Evolutionary conservation across 2,329 filamentous ascomycete genomes (phyloP), one percentile per base, ranked within the genome.

Genomic region (Fusarium camptoceras): DNA sequence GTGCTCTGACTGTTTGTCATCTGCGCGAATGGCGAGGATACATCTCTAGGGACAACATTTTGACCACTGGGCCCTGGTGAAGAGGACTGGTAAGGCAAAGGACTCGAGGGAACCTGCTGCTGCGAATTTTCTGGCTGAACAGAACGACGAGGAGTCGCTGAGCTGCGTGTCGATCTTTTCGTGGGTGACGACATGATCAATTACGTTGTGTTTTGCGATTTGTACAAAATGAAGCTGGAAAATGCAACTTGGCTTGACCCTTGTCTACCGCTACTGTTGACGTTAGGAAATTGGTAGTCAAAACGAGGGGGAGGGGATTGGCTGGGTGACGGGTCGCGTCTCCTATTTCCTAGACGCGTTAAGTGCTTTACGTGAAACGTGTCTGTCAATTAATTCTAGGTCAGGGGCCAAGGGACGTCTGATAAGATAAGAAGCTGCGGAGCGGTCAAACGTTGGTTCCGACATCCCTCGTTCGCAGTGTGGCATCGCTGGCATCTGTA

Each of bases 71-170:
- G 73, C n/a, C 73, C 74, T 2, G 77, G 75, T 16, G 84, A 74
- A 3, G 85, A 75, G 4, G 85, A 88, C 74, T 87, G 88, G 80
- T 90, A 97, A 80, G 93, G 92, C 70, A 97, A 85, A 42, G 94
- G 94, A 62, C 94, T 97, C 6, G 94, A 96, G 8, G 88, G 88
- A 66, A 90, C 83, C 72, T 86, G 83, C 24, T 85, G 84, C 24
- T 80, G 73, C 34, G 82, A 81, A 53, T 78, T 81, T 58, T 58
- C 64, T 58, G 80, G 79, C 53, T 85, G 83, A 47, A 75, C 72
- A 51, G 81, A 80, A 54, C 79, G 79, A 63, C 81, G 81, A 49
- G 82, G 82, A 11, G 81, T 82, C 51, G 75, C 79, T 47, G 85
- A 89, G 77, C 80, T 84, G 72, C 85, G 81, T 62, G 80, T 77